These are phyloP conservation scores for Nakazawaea ernobii DNA, from an alignment of 805 yeast genomes.

Conservation along the genomic window DNA sequence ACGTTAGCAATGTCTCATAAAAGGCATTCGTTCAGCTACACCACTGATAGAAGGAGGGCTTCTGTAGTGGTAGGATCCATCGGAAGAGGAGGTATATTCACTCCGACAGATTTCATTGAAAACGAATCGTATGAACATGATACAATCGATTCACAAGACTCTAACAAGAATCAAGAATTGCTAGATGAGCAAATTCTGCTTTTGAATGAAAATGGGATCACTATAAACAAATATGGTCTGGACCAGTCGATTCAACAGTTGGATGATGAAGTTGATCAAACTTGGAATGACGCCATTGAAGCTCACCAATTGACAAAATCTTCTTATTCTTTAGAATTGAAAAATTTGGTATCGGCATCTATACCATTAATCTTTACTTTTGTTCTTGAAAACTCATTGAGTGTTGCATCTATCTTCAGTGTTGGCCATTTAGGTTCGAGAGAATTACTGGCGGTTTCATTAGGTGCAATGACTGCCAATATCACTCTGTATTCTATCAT, in stretches of 20 bases:
- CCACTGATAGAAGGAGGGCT: slow-evolving; percentile 43
- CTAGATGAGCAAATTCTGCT: slow-evolving; percentile 4
- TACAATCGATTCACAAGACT: neutral
- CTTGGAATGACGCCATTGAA: slow-evolving; percentile 4
- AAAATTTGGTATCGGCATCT: slow-evolving; percentile 30
- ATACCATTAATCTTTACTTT: slow-evolving; percentile 49
- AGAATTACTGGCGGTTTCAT: slow-evolving; percentile 52
- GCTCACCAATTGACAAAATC: neutral
- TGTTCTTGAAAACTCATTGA: slow-evolving; percentile 46
- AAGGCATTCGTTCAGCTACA: slow-evolving; percentile 26
- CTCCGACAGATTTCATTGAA: slow-evolving; percentile 43
- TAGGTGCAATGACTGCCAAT: slow-evolving; percentile 52
- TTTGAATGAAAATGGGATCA: slow-evolving; percentile 5
- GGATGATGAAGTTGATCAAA: neutral
- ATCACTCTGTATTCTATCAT: slow-evolving; percentile 51
- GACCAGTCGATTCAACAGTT: neutral
- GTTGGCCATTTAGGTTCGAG: slow-evolving; percentile 58
- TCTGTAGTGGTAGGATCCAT: slow-evolving; percentile 46
- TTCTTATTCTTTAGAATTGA: slow-evolving; percentile 16
- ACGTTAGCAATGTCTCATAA: slow-evolving; percentile 15
- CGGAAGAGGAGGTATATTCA: slow-evolving; percentile 45
- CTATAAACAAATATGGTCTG: slow-evolving; percentile 2
- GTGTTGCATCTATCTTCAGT: slow-evolving; percentile 47
- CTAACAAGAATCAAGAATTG: neutral
- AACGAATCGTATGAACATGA: neutral